Base-by-base conservation (phyloP, 2,329 filamentous ascomycete species). In the Arthrobotrys sinensis region DNA sequence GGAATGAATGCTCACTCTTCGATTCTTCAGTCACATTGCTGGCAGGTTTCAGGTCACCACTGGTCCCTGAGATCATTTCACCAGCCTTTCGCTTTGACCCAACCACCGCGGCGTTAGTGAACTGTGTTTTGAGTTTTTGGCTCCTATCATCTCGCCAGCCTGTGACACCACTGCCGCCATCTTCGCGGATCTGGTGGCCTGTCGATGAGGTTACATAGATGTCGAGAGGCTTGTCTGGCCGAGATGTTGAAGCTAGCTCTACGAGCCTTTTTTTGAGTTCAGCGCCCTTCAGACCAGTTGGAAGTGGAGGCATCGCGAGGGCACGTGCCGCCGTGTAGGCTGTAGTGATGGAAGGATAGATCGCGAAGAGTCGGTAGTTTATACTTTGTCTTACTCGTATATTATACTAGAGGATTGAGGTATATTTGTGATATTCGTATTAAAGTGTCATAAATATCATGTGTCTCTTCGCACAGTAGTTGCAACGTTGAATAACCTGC, bases 131-230 rank as follows among this genome's bases (percentile, higher is more conserved):
- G 12, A 78, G 67, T 21, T 72, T 78, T 43, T 52, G 75, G 40
- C 72, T 72, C 19, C 75, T 53, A 14, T 68, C 75, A n/a, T 68
- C 62, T 63, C 55, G 60, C 75, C 75, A 78, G 67, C 63, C 62
- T 34, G 52, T 67, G 32, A 67, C 62, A 63, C 73, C 62, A 28
- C 62, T 34, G 12, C 73, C 67, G n/a, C 67, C 75, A 48, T 72
- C 75, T 34, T 72, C 67, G 11, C 55, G 55, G 43, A 78, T 78
- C 45, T 78, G 75, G 21, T 78, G 75, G 32, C 75, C 75, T 43
- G 75, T 78, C 4, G 75, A 66, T 24, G 75, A 78, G 19, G 67
- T 78, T 36, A 72, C 67, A 32, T 78, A 78, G 21, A 78, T 46
- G 19, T 71, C 67, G 0, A 62, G n/a, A 16, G 62, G 75, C 36